Evolutionary conservation across 805 yeast species (phyloP), one percentile per base, ranked within the genome.

Genomic region (Hanseniaspora lindneri): DNA sequence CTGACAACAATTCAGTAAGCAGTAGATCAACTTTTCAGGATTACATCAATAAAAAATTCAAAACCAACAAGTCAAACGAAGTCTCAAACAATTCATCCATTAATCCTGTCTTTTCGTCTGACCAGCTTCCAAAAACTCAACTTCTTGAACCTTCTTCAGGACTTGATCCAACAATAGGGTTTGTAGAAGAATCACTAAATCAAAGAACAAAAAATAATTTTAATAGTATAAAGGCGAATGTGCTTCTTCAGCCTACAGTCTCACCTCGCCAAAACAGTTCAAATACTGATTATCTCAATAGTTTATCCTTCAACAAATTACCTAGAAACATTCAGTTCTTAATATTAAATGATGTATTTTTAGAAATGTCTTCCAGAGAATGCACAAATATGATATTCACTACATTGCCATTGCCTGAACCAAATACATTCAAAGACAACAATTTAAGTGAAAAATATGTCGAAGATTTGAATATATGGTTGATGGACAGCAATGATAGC

Each of bases 261-360:
- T 59, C 66, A 1, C 62, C 65, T 4, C 56, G 61, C 39, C 60
- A 59, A 27, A 60, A 66, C 1, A 61, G 58, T 16, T 64, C 58
- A 2, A 61, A 60, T 36, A 53, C 56, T n/a, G 52, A 56, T 17
- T 67, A 66, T 41, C 59, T 70, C 55, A 61, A 63, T 55, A 60
- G 61, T 34, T 57, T 70, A 19, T 73, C 83, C 1, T 88, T 88
- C 64, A 83, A 86, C 60, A 92, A 84, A 53, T 64, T 89, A n/a
- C 95, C 96, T 0, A 92, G 95, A 8, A 76, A 77, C 55, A 92
- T 94, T 0, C 98, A 89, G 62, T 95, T 88, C 60, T 62, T 89
- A 44, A 81, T 92, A 43, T 67, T 92, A 55, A 89, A 89, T 61
- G 95, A 86, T 55, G 67, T 89, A 52, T 88, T 89, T 95, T 37